Base-by-base conservation (phyloP, 768 basidiomycete species). In the Coprinopsis strossmayeri region DNA sequence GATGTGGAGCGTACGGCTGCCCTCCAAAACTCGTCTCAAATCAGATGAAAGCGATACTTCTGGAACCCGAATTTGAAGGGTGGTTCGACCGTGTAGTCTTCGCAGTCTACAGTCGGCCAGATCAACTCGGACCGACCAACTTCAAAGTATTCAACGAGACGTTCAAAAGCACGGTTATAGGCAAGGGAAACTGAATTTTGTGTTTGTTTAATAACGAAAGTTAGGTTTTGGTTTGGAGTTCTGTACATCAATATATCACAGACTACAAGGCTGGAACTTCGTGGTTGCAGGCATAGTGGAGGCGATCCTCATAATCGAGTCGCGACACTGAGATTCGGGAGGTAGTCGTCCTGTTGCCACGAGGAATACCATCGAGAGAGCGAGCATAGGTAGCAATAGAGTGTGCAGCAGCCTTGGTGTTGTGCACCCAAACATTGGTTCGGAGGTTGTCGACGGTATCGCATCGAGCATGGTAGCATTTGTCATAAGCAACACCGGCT, bases 1-100 rank as follows among this genome's bases (percentile, higher is more conserved):
- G 73, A 0, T 73, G 71, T 48, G 73, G 73, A 5, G 70, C 65
- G 1, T 74, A 73, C 50, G 49, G 30, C 4, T 73, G 71, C 52
- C 73, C 73, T 9, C 65, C 72, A 2, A 53, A 53, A 3, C 58
- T 67, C 24, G 72, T 74, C 12, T 70, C 73, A 2, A 49, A 60
- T 7, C 63, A 71, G 54, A 73, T 74, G 73, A 70, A 66, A 45
- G 54, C 52, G 5, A 67, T 70, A 21, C 60, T 75, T 9, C 55
- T 67, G 12, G 69, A 71, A 28, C 50, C 57, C 5, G 73, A 76
- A 48, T 74, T 74, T 56, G 60, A 58, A n/a, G 69, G 69, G 2
- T 67, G 68, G 61, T 73, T 75, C 53, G 51, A 57, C 25, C 58
- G 61, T 35, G 63, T 73, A 10, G 55, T 66, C 4, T 75, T 75